Conservation (phyloP, 2,329 filamentous ascomycete species). For the Fusarium bactridioides region DNA sequence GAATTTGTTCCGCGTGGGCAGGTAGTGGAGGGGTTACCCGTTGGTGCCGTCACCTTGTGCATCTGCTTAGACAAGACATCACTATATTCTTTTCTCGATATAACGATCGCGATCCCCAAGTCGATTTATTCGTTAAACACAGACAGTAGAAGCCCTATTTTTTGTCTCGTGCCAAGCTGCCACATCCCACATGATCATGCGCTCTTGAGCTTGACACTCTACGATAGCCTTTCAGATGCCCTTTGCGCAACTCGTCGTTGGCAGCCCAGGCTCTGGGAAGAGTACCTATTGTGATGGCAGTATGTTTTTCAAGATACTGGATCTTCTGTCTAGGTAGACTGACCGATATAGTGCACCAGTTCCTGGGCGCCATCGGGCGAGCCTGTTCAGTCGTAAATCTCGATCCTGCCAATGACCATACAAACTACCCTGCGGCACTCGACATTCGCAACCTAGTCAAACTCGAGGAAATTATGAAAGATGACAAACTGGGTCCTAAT, state of each 20-base stretch:
- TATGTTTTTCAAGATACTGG: constrained; percentile 51
- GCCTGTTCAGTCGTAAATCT: constrained; percentile 96
- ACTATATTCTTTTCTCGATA: neutral
- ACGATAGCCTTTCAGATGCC: constrained; percentile 55
- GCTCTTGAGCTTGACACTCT: constrained; percentile 30
- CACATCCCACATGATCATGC: constrained; percentile 31
- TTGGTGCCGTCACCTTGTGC: constrained; percentile 25
- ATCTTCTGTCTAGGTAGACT: neutral
- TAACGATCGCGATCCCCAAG: neutral
- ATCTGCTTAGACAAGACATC: constrained; percentile 8
- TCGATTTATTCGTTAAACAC: neutral
- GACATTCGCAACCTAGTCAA: constrained; percentile 91
- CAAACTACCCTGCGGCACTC: constrained; percentile 85
- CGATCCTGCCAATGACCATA: constrained; percentile 94
- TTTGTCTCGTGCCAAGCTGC: constrained; percentile 1
- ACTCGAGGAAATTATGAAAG: constrained; percentile 93
- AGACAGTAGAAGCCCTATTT: constrained; percentile 15
- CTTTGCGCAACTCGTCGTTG: constrained; percentile 82
- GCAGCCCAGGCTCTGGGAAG: constrained; percentile 95
- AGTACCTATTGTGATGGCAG: constrained; percentile 98
- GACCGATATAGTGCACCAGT: constrained; percentile 79
- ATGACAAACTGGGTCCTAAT: constrained; percentile 90
- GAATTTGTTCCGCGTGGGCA: constrained; percentile 24
- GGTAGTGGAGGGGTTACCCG: constrained; percentile 35
- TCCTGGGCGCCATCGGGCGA: constrained; percentile 92